Conservation (phyloP, 169 alveolate genomes). For the Amoebophrya sp. region DNA sequence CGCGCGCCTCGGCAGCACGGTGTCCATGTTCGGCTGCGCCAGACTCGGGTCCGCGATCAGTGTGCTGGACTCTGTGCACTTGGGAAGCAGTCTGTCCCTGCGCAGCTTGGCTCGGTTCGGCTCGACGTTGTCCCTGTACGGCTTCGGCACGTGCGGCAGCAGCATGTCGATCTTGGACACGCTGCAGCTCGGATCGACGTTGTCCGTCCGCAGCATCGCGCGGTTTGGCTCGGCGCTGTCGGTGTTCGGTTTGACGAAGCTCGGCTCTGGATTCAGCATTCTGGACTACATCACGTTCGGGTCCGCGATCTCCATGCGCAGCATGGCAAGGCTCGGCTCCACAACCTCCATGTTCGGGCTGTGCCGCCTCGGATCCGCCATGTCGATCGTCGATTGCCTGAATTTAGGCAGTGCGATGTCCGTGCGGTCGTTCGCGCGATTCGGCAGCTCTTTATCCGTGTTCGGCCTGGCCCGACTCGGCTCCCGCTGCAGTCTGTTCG, state of each 20-base stretch:
- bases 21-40: slow-evolving; percentile 36
- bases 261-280: not conserved
- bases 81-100: slow-evolving; percentile 23
- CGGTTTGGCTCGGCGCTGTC: not conserved
- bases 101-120: slow-evolving; percentile 29
- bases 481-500: not conserved
- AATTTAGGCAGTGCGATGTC: slow-evolving; percentile 6
- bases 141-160: slow-evolving; percentile 18
- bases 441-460: slow-evolving; percentile 7
- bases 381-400: slow-evolving; percentile 24
- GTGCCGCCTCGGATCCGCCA: not conserved
- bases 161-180: slow-evolving; percentile 16
- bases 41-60: not conserved
- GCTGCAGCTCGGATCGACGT: not conserved
- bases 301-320: not conserved
- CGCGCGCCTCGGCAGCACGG: slow-evolving; percentile 1
- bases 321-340: slow-evolving; percentile 15
- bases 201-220: not conserved
- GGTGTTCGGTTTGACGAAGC: not conserved
- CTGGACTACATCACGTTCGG: slow-evolving; percentile 29
- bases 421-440: slow-evolving; percentile 25
- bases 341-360: slow-evolving; percentile 31
- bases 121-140: not conserved
- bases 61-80: slow-evolving; percentile 25
- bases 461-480: slow-evolving; percentile 25